Base-by-base conservation (phyloP, 179 eudicot species). In the Spinacia oleracea region DNA sequence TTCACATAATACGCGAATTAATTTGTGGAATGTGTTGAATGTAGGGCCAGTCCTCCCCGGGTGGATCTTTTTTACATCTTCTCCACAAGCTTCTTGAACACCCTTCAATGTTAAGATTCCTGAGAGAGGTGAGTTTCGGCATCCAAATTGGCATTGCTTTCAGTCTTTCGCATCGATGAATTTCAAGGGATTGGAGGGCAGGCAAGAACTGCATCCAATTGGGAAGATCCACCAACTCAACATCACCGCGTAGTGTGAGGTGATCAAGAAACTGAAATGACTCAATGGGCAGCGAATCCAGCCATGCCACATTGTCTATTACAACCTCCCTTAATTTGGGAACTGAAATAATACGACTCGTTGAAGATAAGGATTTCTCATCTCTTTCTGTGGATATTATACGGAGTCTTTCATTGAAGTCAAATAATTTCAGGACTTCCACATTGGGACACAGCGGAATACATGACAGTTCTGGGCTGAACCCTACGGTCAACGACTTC, bases 21-120 rank as follows among this genome's bases (percentile, higher is more conserved):
- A n/a, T n/a, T n/a, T n/a, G n/a, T n/a, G n/a, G 50, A 55, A 81
- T 35, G 56, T 75, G 83, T 48, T 60, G 75, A 69, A 81, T 62
- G n/a, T 59, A 31, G 35, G 42, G 67, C 80, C 83, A 81, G 46
- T 81, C 83, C 25, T 81, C 66, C 35, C 80, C 83, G 0, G 18
- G 50, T 1, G 73, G 79, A 7, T 55, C 60, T 55, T 59, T 15
- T 35, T 29, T 29, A 70, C 73, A 71, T 77, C 80, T 76, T 72
- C 64, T 53, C 12, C 27, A 40, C 32, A 81, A 59, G 32, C 31
- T 18, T 14, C 55, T 23, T 38, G 77, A 64, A 38, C 77, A 63
- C 32, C 27, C 2, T 0, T 3, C 8, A 10, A 81, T 18, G 6
- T n/a, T 48, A 23, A 81, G 80, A 6, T 29, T 0, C 29, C 20